Base-by-base conservation (phyloP, 768 basidiomycete genomes). In the Boletellus ananas region DNA sequence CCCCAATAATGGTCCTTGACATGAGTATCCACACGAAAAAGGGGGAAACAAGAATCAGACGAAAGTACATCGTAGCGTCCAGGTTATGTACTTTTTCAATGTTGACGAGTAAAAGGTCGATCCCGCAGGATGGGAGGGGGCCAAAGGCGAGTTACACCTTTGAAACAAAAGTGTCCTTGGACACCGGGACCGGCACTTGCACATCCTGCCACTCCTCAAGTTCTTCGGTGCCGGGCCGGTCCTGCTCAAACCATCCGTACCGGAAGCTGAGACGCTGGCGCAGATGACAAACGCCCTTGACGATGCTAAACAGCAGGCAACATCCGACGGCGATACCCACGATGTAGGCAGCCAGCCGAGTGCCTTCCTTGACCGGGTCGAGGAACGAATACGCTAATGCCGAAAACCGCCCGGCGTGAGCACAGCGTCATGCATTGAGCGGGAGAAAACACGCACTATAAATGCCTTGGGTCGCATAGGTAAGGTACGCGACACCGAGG, bases 401-500 rank as follows among this genome's bases (percentile, higher is more conserved):
- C 37, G 25, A n/a, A 6, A 14, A 11, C 47, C 40, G 36, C 6
- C 23, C 23, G 23, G 3, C 23, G 6, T 62, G 33, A 60, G 18
- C 8, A 43, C 7, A 14, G 27, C 18, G n/a, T 16, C 31, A 10
- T 29, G 18, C 12, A 9, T 12, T 6, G 18, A 21, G 31, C 31
- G 27, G 73, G 20, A 3, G 23, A 23, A 23, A 3, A 16, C 34
- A 65, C 82, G 46, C 53, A 88, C 86, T 64, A 61, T 88, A 89
- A 58, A 84, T 77, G 0, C 79, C 78, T 58, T 85, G 83, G 0
- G 78, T 76, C 0, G 68, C 78, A 42, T 75, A 56, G 0, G 84
- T 85, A 46, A 90, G 75, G 56, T 88, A 90, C 11, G 85, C 86
- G 1, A 89, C 67, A 20, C 76, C 84, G 16, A 88, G 66, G 58